A percentile compares a stretch with the other conserved stretches of the same genome.
Evolutionary conservation across 2,329 filamentous ascomycete species (phyloP).

Genomic region (Colletotrichum chlorophyti): DNA sequence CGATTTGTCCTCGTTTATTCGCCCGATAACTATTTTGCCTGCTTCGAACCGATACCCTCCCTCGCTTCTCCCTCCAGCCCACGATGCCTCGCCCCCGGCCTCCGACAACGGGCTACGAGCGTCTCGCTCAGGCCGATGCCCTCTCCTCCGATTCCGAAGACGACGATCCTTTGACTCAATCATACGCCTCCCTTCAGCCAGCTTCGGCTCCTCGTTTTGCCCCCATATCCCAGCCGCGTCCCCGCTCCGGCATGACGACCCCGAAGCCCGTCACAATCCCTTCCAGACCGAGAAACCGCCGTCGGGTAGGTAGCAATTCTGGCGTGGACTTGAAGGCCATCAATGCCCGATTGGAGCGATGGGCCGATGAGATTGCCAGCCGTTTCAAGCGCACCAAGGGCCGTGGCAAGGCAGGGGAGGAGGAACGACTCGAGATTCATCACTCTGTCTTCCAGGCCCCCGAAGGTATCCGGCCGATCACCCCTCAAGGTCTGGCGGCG

Average conservation of each 20-base stretch:
- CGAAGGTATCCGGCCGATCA: conserved; percentile 82
- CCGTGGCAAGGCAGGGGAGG: conserved; percentile 76
- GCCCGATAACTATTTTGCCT: neutral
- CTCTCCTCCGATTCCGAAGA: conserved; percentile 75
- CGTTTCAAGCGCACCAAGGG: conserved; percentile 90
- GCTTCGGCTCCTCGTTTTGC: conserved; percentile 69
- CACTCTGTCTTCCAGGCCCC: conserved; percentile 96
- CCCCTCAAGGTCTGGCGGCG: conserved; percentile 74
- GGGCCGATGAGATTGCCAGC: conserved; percentile 97
- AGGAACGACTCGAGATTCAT: conserved; percentile 92
- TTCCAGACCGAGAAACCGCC: conserved; percentile 48
- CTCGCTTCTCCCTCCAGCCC: conserved; percentile 14
- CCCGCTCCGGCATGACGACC: conserved; percentile 66
- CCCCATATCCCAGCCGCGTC: conserved; percentile 66
- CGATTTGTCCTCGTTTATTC: neutral
- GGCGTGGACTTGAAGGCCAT: conserved; percentile 98
- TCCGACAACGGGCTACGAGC: conserved; percentile 83
- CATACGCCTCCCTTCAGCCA: conserved; percentile 63
- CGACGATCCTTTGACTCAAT: conserved; percentile 62
- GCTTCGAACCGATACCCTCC: neutral
- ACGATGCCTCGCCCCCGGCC: conserved; percentile 73
- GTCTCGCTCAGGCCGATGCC: conserved; percentile 81
- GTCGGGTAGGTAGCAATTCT: conserved; percentile 71
- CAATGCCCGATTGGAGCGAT: conserved; percentile 91
- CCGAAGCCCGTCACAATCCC: conserved; percentile 50